Base-by-base conservation (phyloP, 2,329 filamentous ascomycete genomes). In the Plenodomus biglobosus region DNA sequence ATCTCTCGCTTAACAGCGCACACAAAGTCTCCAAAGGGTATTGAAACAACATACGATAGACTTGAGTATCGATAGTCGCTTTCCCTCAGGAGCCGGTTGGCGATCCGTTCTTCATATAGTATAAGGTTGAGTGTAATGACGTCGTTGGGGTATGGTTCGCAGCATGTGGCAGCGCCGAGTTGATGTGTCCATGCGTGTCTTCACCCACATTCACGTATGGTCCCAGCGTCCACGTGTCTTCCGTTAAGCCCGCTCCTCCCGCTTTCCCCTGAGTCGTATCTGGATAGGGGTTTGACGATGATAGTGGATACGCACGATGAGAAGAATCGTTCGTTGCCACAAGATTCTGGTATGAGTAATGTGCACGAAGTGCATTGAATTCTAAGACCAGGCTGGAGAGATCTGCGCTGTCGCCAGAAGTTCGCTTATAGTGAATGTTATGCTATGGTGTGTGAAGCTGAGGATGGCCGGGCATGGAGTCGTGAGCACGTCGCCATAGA, bases 211-310 rank as follows among this genome's bases (percentile, higher is more conserved):
- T 50, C 48, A 49, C 46, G 16, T 30, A 41, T 51, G 53, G 53
- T 47, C 50, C 55, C 43, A 51, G 56, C 56, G 41, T 42, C 56
- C 56, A 57, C 56, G 54, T 55, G 54, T 50, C 27, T 42, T 47
- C 50, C 46, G 36, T 40, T 37, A 40, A 40, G 27, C 30, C 42
- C 32, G 39, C 49, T 45, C 51, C 46, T 51, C 46, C 40, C 46
- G 42, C 50, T 40, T 38, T 36, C 21, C 24, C 41, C 48, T 46
- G 52, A 55, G 39, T 50, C 49, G 36, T 41, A 42, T 19, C 30
- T 34, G 16, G 18, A 17, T 36, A 32, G 32, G 34, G 40, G 40
- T 38, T 22, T 44, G 42, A 40, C 6, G 27, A 32, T 15, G 13
- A 11, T 8, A n/a, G n/a, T n/a, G n/a, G n/a, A n/a, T n/a, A 32